Percentiles rank a stretch among this genome's conserved stretches.
Evolutionary conservation across 2,329 filamentous ascomycete genomes (phyloP).

Genomic region (Fusarium buxicola): DNA sequence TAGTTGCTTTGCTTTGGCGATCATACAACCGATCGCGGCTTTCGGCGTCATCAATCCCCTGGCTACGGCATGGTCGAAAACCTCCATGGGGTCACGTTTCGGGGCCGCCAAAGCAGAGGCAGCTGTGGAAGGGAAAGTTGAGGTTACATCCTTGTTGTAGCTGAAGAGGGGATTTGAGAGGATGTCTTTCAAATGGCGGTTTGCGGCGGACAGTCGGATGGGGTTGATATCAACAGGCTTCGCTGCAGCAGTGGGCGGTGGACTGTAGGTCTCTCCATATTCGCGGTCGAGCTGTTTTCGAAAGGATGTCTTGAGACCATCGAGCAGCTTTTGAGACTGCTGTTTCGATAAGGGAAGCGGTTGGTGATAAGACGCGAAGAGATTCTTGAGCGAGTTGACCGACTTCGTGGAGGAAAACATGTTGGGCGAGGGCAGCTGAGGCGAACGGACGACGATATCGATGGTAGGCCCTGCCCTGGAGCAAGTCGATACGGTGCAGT

Average conservation of each 20-base stretch:
- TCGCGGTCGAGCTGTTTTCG: conserved; percentile 68
- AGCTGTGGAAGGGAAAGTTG: conserved; percentile 29
- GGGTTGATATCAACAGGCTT: conserved; percentile 34
- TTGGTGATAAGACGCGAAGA: conserved; percentile 61
- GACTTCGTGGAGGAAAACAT: conserved; percentile 55
- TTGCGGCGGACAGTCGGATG: conserved; percentile 54
- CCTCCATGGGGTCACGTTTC: conserved; percentile 60
- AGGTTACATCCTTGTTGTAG: conserved; percentile 45
- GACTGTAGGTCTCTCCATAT: conserved; percentile 58
- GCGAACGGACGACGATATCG: conserved; percentile 41
- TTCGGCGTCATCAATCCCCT: conserved; percentile 67
- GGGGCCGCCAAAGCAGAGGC: conserved; percentile 19
- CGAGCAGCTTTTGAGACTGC: conserved; percentile 66
- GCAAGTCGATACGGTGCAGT: neutral
- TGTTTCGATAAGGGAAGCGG: conserved; percentile 62
- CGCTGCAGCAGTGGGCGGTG: conserved; percentile 19
- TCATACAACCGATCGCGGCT: conserved; percentile 65
- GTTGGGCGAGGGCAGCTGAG: conserved; percentile 47
- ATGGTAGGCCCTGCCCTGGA: conserved; percentile 22
- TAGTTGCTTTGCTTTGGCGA: conserved; percentile 59
- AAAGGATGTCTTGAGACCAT: conserved; percentile 68
- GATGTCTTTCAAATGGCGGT: conserved; percentile 65
- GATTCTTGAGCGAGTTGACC: conserved; percentile 52
- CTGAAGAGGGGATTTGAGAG: conserved; percentile 68
- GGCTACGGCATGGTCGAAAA: conserved; percentile 67